Conservation (phyloP, 1,284 basidiomycete species). For the Malassezia sympodialis region DNA sequence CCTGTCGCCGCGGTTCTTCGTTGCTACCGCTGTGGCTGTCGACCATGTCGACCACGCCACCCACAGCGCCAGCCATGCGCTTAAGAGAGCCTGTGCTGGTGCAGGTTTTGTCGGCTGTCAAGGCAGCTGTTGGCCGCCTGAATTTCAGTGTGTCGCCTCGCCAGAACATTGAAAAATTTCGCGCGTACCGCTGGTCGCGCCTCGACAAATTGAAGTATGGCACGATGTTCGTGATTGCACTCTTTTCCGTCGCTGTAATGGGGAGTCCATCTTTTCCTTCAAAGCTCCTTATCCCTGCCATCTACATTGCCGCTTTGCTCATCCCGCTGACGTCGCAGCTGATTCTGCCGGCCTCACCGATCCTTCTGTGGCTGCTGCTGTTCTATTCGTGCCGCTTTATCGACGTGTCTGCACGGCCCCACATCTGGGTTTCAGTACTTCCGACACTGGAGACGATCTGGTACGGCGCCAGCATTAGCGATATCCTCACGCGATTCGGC, state of each 20-base stretch:
- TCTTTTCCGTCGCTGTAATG: slow-evolving; percentile 72
- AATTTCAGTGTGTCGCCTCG: slow-evolving; percentile 33
- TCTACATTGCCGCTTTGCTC: slow-evolving; percentile 62
- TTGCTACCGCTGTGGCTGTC: background rate
- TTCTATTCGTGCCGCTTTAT: slow-evolving; percentile 82
- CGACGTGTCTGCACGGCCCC: slow-evolving; percentile 62
- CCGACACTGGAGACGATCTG: slow-evolving; percentile 87
- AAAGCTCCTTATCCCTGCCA: slow-evolving; percentile 69
- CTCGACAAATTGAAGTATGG: slow-evolving; percentile 39
- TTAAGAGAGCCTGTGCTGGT: background rate
- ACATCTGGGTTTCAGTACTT: slow-evolving; percentile 79
- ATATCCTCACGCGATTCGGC: slow-evolving; percentile 85
- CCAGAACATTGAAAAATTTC: slow-evolving; percentile 30
- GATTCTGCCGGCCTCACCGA: slow-evolving; percentile 75
- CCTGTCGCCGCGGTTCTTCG: background rate
- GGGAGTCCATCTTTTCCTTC: slow-evolving; percentile 58
- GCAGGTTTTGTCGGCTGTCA: slow-evolving; percentile 3
- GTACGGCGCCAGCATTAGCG: slow-evolving; percentile 92
- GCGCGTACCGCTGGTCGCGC: slow-evolving; percentile 26
- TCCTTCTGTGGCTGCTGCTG: slow-evolving; percentile 60
- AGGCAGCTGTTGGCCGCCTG: slow-evolving; percentile 34
- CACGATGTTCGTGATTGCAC: slow-evolving; percentile 50
- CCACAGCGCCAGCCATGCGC: background rate
- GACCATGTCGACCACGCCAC: background rate
- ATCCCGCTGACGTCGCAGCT: slow-evolving; percentile 85